Conservation (phyloP, 2,329 filamentous ascomycete species). For the Cryphonectria naterciae region DNA sequence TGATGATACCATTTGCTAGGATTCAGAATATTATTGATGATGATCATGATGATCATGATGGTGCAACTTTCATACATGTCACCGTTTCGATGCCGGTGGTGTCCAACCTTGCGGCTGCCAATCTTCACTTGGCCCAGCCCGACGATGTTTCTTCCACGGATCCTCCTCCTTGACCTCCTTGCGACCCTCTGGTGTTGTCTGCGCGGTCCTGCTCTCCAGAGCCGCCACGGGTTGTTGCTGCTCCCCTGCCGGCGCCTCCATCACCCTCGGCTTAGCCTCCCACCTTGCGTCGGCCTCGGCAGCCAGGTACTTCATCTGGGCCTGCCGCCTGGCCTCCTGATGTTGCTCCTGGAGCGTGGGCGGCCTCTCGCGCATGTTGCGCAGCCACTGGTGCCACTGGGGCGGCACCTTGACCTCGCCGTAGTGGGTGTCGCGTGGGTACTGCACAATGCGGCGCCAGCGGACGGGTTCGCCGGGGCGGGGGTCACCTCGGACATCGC, state of each 20-base stretch:
- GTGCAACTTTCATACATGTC: constrained; percentile 13
- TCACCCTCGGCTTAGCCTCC: constrained; percentile 60
- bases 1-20: constrained; percentile 4
- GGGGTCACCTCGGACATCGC: constrained; percentile 47
- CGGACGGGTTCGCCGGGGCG: constrained; percentile 42
- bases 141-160: constrained; percentile 61
- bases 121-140: constrained; percentile 62
- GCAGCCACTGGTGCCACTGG: constrained; percentile 72
- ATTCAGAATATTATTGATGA: not conserved
- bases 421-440: constrained; percentile 57
- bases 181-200: not conserved
- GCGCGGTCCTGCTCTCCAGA: constrained; percentile 32
- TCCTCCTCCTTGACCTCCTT: constrained; percentile 39
- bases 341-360: constrained; percentile 62
- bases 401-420: constrained; percentile 62
- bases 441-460: constrained; percentile 66
- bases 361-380: constrained; percentile 58
- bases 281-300: constrained; percentile 66
- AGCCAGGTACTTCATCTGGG: constrained; percentile 58
- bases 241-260: constrained; percentile 43
- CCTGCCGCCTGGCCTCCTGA: constrained; percentile 56
- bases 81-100: constrained; percentile 40
- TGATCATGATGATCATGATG: not conserved
- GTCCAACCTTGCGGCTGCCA: constrained; percentile 71
- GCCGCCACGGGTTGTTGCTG: constrained; percentile 37